Base-by-base conservation (phyloP, 108 stramenopile species). In the Aurantiochytrium sp. region DNA sequence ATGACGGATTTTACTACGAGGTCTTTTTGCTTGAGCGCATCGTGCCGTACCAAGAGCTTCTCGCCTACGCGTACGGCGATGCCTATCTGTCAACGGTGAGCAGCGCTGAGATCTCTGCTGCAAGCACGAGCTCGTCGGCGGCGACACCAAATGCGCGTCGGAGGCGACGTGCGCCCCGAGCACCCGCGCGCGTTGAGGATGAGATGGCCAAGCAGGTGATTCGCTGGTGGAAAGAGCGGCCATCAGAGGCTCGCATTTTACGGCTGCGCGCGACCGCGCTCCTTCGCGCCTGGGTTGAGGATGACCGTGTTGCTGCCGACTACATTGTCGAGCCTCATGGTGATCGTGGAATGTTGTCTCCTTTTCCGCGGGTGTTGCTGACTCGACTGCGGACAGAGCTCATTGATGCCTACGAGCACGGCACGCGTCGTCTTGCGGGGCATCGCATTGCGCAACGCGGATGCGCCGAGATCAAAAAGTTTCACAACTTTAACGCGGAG, bases 51-150 rank as follows among this genome's bases (percentile, higher is more conserved):
- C 73, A 83, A n/a, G 73, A 51, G 73, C 73, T 83, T 12, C 49
- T 83, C n/a, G 73, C 73, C 5, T 83, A 83, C 73, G 73, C 73
- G 5, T 83, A 51, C 51, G 73, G 73, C 5, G 73, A 83, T n/a
- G 73, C 73, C 28, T 83, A 45, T 83, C 44, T 83, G 19, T 69
- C 64, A 10, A 18, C 64, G 64, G 64, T 69, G 55, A 57, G 55
- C 55, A 57, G 55, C 35, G 64, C 64, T 6, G 64, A 42, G 64
- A 28, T n/a, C 35, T 6, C 64, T 6, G 25, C 64, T 28, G 6
- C 8, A 10, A 69, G 64, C 64, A 0, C 64, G 64, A 18, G 14
- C 64, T 14, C 64, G 0, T 69, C 64, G 29, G 14, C 64, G 29
- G 25, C 35, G 14, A 69, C 64, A 8, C 64, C 64, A 6, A 69